Percentiles rank a stretch among this genome's conserved stretches.
These are phyloP conservation scores for Neonectria hederae DNA, from an alignment of 2,329 filamentous ascomycete genomes.

Conservation along the genomic window DNA sequence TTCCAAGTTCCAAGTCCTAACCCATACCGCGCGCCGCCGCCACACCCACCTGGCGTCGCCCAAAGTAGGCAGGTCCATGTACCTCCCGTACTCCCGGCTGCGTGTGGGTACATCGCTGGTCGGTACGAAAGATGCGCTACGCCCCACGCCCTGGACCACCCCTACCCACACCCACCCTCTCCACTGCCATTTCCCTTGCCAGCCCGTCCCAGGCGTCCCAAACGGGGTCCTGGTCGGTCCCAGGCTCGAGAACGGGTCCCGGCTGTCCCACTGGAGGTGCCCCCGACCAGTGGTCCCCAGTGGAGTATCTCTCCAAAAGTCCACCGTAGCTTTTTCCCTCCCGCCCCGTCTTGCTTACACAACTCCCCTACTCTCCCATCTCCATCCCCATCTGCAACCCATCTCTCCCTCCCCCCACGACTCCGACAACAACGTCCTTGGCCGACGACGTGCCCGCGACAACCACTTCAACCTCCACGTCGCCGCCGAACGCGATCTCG, in stretches of 20 bases:
- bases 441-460: constrained; percentile 34
- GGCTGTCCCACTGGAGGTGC: constrained; percentile 15
- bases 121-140: constrained; percentile 18
- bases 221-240: constrained; percentile 2
- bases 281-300: constrained; percentile 18
- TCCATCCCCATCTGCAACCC: constrained; percentile 35
- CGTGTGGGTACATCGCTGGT: not conserved
- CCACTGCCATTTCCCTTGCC: constrained; percentile 44
- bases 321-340: constrained; percentile 44
- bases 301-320: constrained; percentile 32
- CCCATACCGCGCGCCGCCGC: constrained; percentile 23
- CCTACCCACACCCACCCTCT: constrained; percentile 33
- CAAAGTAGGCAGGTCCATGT: constrained; percentile 10
- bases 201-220: constrained; percentile 31
- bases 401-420: constrained; percentile 30
- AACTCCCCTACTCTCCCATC: constrained; percentile 38
- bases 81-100: not conserved
- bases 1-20: constrained; percentile 12
- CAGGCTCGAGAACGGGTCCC: constrained; percentile 16
- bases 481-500: constrained; percentile 19
- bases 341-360: constrained; percentile 45
- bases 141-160: constrained; percentile 37
- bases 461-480: constrained; percentile 7
- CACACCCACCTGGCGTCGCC: constrained; percentile 31
- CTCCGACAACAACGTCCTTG: constrained; percentile 35